A percentile compares a stretch with the other conserved stretches of the same genome.
phyloP scores from a whole-genome alignment of 352 stramenopile species.

The Pythium pyrilobum region DNA sequence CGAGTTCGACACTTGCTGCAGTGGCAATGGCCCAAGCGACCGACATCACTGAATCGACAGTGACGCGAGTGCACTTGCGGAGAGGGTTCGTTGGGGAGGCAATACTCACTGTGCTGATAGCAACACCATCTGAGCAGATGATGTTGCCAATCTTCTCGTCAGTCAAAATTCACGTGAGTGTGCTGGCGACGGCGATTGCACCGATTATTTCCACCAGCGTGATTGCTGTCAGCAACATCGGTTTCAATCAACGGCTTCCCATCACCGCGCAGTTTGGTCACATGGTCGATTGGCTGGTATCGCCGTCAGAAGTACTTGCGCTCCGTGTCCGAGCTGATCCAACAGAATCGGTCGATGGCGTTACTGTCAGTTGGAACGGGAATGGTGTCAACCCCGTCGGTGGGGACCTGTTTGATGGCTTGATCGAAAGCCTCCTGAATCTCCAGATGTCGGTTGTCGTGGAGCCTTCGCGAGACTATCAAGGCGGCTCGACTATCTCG shows the following conservation, averaged over 20 bases:
- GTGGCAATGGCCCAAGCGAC: neutral
- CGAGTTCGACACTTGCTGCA: neutral
- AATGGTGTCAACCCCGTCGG: neutral
- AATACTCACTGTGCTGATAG: neutral
- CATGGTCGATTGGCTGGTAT: neutral
- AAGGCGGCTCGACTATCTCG: neutral
- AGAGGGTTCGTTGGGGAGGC: neutral
- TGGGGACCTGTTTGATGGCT: neutral
- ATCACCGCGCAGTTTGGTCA: neutral
- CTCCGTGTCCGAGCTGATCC: neutral
- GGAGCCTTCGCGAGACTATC: neutral
- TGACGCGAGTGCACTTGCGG: neutral
- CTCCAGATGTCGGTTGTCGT: neutral
- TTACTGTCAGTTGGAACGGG: neutral
- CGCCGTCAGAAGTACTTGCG: neutral
- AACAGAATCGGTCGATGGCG: neutral
- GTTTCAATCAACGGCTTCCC: conserved; percentile 5
- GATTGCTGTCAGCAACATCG: neutral
- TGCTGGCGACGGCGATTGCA: neutral
- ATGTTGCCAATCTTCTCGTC: neutral
- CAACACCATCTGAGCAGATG: neutral
- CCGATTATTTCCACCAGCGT: neutral
- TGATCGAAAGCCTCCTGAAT: neutral
- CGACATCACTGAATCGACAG: neutral
- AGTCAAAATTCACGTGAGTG: conserved; percentile 3